Conservation (phyloP, 2,329 filamentous ascomycete species). For the Aureobasidium sp. region DNA sequence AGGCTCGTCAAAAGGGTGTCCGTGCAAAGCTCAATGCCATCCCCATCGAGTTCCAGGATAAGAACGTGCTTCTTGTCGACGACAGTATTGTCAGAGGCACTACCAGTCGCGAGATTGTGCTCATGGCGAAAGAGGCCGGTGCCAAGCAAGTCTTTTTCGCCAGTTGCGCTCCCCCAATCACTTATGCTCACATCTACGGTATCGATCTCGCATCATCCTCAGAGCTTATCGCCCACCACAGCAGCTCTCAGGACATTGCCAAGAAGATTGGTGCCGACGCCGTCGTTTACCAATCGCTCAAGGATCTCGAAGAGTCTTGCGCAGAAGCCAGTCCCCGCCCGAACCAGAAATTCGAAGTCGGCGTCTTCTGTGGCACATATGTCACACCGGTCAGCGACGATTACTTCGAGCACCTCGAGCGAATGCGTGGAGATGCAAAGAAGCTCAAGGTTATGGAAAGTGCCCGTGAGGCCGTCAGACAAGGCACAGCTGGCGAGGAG, state of each 20-base stretch:
- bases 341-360: conserved; percentile 70
- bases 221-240: conserved; percentile 65
- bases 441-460: conserved; percentile 61
- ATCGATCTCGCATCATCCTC: conserved; percentile 66
- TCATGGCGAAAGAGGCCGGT: conserved; percentile 77
- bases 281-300: conserved; percentile 69
- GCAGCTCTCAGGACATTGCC: conserved; percentile 55
- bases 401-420: conserved; percentile 77
- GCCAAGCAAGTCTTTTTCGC: conserved; percentile 78
- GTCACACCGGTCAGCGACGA: conserved; percentile 69
- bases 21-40: conserved; percentile 86
- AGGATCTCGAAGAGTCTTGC: conserved; percentile 75
- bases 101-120: conserved; percentile 70
- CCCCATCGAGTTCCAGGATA: conserved; percentile 72
- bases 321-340: conserved; percentile 59
- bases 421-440: conserved; percentile 61
- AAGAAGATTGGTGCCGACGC: conserved; percentile 65
- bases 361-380: conserved; percentile 86
- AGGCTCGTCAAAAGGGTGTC: conserved; percentile 73
- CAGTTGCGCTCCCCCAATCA: conserved; percentile 75
- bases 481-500: conserved; percentile 53
- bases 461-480: conserved; percentile 57
- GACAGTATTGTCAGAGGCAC: conserved; percentile 87
- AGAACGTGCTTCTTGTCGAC: conserved; percentile 77
- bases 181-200: conserved; percentile 77